A percentile compares a stretch with the other conserved stretches of the same genome.
Evolutionary conservation across 2,329 filamentous ascomycete species (phyloP).

Genomic region (Diplodia intermedia): DNA sequence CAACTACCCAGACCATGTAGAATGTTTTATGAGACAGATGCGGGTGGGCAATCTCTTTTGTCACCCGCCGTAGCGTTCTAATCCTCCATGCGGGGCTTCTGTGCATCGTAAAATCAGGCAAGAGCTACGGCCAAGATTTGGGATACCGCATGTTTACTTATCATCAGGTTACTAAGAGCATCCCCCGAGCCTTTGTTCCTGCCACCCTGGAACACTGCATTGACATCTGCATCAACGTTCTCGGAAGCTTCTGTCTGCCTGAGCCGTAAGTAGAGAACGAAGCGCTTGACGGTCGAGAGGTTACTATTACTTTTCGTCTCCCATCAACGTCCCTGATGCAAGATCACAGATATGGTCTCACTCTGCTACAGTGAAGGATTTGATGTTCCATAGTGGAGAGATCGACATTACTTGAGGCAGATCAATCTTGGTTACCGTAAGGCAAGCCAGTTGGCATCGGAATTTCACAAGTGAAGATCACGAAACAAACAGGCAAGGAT

Average conservation of each 20-base stretch:
- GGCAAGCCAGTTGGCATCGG: not conserved
- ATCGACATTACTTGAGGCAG: not conserved
- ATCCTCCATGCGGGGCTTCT: not conserved
- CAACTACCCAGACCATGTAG: too few species aligned
- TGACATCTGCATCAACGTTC: too few species aligned
- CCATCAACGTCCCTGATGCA: not conserved
- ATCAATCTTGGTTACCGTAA: not conserved
- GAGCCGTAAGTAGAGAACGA: too few species aligned
- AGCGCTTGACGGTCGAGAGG: too few species aligned
- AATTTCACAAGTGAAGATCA: constrained; percentile 5
- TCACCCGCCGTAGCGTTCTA: not conserved
- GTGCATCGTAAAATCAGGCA: not conserved
- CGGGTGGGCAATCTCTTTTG: too few species aligned
- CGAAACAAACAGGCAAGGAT: not conserved
- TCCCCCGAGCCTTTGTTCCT: too few species aligned
- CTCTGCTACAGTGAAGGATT: not conserved
- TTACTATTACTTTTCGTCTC: not conserved
- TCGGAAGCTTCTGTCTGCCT: too few species aligned
- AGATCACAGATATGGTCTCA: not conserved
- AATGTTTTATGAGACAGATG: too few species aligned
- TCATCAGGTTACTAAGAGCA: too few species aligned
- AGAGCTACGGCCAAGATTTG: too few species aligned
- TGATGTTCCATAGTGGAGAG: not conserved
- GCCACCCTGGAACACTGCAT: too few species aligned
- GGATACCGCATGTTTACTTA: too few species aligned